Percentiles rank a stretch among this genome's conserved stretches.
phyloP scores from a whole-genome alignment of 2,329 filamentous ascomycete species.

The Aureobasidium mangrovei region DNA sequence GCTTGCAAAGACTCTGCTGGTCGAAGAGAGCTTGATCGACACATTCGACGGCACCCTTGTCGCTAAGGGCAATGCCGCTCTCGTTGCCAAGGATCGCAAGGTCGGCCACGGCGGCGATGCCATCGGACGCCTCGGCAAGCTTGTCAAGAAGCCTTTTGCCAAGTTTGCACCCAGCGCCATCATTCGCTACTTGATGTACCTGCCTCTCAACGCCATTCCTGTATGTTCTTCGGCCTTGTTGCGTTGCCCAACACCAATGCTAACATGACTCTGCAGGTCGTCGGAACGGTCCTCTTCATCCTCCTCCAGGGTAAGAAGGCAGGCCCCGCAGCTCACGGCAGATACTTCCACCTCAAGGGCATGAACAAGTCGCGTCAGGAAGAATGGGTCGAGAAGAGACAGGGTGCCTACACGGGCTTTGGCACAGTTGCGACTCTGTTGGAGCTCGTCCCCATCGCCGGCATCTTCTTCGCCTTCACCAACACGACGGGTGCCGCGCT shows the following conservation, averaged over 20 bases:
- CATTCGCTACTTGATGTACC: constrained; percentile 71
- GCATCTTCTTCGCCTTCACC: constrained; percentile 80
- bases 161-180: constrained; percentile 50
- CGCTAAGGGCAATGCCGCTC: constrained; percentile 43
- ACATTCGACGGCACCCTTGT: constrained; percentile 72
- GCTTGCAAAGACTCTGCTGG: constrained; percentile 60
- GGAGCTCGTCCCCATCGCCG: constrained; percentile 75
- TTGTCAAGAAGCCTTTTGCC: constrained; percentile 47
- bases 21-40: constrained; percentile 75
- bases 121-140: constrained; percentile 48
- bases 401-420: constrained; percentile 63
- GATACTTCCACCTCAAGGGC: constrained; percentile 88
- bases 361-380: constrained; percentile 60
- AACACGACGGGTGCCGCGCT: constrained; percentile 87
- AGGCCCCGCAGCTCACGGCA: constrained; percentile 45
- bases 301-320: constrained; percentile 53
- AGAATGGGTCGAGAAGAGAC: constrained; percentile 60
- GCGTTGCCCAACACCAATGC: too few species aligned
- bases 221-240: constrained; percentile 18
- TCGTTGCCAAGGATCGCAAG: constrained; percentile 69
- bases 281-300: constrained; percentile 76
- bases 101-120: constrained; percentile 50
- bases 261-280: constrained; percentile 32
- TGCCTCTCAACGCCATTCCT: constrained; percentile 89
- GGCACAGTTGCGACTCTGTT: constrained; percentile 75